A percentile compares a stretch with the other conserved stretches of the same genome.
Evolutionary conservation across 2,329 filamentous ascomycete genomes (phyloP).

Genomic region (Penicillium sp.): DNA sequence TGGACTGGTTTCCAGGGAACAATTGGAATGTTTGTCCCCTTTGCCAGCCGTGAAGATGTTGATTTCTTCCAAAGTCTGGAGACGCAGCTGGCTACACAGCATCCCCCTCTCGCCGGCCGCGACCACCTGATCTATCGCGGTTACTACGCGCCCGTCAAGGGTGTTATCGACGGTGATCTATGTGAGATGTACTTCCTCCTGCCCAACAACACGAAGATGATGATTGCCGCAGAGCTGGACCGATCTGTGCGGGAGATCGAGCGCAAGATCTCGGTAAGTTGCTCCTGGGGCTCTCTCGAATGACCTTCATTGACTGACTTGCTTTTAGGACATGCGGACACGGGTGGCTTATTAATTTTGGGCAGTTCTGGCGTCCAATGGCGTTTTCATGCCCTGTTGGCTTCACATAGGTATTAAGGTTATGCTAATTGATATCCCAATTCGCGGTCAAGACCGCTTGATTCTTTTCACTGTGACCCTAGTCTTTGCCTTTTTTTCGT

Average conservation of each 20-base stretch:
- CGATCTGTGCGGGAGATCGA: slow-evolving; percentile 90
- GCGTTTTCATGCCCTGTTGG: slow-evolving; percentile 22
- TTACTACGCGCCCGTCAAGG: slow-evolving; percentile 96
- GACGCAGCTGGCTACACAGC: slow-evolving; percentile 80
- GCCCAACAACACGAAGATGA: slow-evolving; percentile 84
- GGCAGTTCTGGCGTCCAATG: slow-evolving; percentile 25
- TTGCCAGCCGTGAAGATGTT: slow-evolving; percentile 85
- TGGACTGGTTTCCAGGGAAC: slow-evolving; percentile 96
- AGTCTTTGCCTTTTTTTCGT: not conserved
- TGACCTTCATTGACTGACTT: slow-evolving; percentile 14
- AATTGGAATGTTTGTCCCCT: slow-evolving; percentile 88
- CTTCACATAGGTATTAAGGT: slow-evolving; percentile 21
- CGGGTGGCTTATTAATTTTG: slow-evolving; percentile 54
- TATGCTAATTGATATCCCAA: slow-evolving; percentile 19
- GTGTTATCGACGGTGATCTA: slow-evolving; percentile 92
- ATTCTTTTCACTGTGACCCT: not conserved
- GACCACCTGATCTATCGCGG: slow-evolving; percentile 95
- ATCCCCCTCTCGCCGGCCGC: slow-evolving; percentile 82
- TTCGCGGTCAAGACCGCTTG: slow-evolving; percentile 7
- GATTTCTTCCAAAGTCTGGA: slow-evolving; percentile 98
- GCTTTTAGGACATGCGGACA: slow-evolving; percentile 55
- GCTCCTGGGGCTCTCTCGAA: not conserved
- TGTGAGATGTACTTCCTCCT: slow-evolving; percentile 88
- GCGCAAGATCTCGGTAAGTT: slow-evolving; percentile 77
- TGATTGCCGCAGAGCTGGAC: slow-evolving; percentile 91